These are phyloP conservation scores for Saturnispora kantuleensis DNA, from an alignment of 805 yeast genomes.

Conservation along the genomic window DNA sequence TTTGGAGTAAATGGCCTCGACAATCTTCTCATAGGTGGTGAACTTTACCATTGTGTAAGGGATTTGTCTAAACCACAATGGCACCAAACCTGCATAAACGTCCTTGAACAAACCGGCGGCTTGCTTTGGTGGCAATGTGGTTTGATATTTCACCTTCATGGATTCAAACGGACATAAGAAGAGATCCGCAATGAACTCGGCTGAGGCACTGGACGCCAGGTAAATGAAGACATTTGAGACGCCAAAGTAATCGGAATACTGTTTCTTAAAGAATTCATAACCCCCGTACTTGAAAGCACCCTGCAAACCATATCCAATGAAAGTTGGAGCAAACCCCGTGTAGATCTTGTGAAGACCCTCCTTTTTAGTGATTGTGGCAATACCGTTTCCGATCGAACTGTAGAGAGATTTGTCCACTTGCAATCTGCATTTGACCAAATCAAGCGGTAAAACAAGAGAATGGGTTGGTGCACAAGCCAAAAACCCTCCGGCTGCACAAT, in stretches of 20 bases:
- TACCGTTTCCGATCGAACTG: conserved; percentile 72
- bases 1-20: conserved; percentile 62
- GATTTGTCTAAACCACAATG: conserved; percentile 92
- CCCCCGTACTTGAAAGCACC: conserved; percentile 98
- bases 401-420: conserved; percentile 75
- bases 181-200: conserved; percentile 88
- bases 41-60: conserved; percentile 99
- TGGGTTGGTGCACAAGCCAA: conserved; percentile 97
- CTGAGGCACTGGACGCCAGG: conserved; percentile 82
- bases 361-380: conserved; percentile 58
- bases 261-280: conserved; percentile 82
- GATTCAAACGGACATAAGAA: conserved; percentile 92
- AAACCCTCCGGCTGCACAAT: conserved; percentile 72
- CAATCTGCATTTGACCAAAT: conserved; percentile 85
- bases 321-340: conserved; percentile 89
- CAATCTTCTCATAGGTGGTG: conserved; percentile 88
- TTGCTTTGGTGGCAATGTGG: conserved; percentile 78
- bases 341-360: conserved; percentile 70
- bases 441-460: conserved; percentile 85
- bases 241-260: conserved; percentile 61
- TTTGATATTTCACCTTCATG: conserved; percentile 88
- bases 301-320: conserved; percentile 86
- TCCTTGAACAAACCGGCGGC: conserved; percentile 51
- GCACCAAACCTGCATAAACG: conserved; percentile 80
- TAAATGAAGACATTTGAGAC: conserved; percentile 63